Evolutionary conservation across 2,329 filamentous ascomycete genomes (phyloP).

Genomic region (Pezicula radicicola): DNA sequence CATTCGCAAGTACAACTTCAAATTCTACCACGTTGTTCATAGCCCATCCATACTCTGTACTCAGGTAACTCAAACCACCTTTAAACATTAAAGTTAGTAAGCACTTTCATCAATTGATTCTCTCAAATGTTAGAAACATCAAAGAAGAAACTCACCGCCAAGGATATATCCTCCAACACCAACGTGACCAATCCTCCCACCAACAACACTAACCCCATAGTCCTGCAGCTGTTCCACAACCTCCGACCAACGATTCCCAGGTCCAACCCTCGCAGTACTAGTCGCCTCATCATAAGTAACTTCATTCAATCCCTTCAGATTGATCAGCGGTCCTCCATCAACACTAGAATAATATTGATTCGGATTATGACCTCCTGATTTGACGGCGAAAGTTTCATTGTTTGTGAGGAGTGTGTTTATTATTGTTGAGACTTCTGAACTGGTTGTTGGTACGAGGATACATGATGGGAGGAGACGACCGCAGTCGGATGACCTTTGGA

Average conservation of each 20-base stretch:
- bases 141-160: constrained; percentile 21
- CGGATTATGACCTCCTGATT: constrained; percentile 39
- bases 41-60: constrained; percentile 13
- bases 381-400: constrained; percentile 35
- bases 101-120: constrained; percentile 16
- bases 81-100: neutral
- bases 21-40: constrained; percentile 11
- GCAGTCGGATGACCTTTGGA: neutral
- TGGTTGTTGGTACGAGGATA: neutral
- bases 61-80: constrained; percentile 15
- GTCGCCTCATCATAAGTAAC: constrained; percentile 23
- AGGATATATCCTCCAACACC: constrained; percentile 44
- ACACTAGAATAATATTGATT: constrained; percentile 34
- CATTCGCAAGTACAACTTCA: constrained; percentile 43
- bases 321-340: constrained; percentile 31
- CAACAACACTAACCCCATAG: constrained; percentile 29
- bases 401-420: constrained; percentile 29
- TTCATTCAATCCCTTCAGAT: constrained; percentile 28
- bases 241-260: constrained; percentile 24
- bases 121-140: too few relatives aligned
- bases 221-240: constrained; percentile 12
- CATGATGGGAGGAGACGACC: constrained; percentile 2
- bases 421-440: constrained; percentile 5
- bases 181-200: constrained; percentile 43
- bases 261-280: constrained; percentile 24